phyloP scores from a whole-genome alignment of 306 rosid genomes.

The Vigna reflexopilosa region DNA sequence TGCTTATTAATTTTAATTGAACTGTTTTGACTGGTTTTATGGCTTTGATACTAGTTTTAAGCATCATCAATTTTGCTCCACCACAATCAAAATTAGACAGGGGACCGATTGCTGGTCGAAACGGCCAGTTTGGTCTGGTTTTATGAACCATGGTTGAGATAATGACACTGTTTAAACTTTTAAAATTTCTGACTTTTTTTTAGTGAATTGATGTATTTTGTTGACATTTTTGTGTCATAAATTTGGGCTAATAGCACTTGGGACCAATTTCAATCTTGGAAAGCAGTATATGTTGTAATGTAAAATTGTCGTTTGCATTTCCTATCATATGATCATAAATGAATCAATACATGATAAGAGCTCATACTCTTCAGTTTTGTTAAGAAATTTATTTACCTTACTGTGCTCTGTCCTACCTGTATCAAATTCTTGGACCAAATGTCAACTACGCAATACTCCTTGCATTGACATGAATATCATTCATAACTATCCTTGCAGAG shows the following conservation, averaged over 20 bases:
- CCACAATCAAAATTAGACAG: too few species aligned
- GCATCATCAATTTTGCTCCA: too few species aligned
- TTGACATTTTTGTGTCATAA: slow-evolving; percentile 18
- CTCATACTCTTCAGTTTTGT: background rate
- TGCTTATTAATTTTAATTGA: too few species aligned
- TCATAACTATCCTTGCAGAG: slow-evolving; percentile 54
- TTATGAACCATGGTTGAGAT: background rate
- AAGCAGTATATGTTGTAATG: background rate
- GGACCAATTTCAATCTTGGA: slow-evolving; percentile 16
- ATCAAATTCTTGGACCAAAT: slow-evolving; percentile 21
- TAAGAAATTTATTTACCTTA: slow-evolving; percentile 1
- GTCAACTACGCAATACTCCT: slow-evolving; percentile 13
- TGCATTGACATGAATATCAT: slow-evolving; percentile 22
- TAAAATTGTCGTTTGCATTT: slow-evolving; percentile 1
- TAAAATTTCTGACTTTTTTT: too few species aligned
- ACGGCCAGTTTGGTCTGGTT: too few species aligned
- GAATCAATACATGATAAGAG: slow-evolving; percentile 3
- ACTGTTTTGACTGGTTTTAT: too few species aligned
- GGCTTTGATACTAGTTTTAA: too few species aligned
- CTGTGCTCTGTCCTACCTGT: slow-evolving; percentile 4
- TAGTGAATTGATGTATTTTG: background rate
- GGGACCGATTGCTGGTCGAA: too few species aligned
- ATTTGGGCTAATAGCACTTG: background rate
- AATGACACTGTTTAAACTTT: background rate
- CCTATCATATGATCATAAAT: slow-evolving; percentile 9